Conservation (phyloP, 768 basidiomycete genomes). For the Pholiota microspora region DNA sequence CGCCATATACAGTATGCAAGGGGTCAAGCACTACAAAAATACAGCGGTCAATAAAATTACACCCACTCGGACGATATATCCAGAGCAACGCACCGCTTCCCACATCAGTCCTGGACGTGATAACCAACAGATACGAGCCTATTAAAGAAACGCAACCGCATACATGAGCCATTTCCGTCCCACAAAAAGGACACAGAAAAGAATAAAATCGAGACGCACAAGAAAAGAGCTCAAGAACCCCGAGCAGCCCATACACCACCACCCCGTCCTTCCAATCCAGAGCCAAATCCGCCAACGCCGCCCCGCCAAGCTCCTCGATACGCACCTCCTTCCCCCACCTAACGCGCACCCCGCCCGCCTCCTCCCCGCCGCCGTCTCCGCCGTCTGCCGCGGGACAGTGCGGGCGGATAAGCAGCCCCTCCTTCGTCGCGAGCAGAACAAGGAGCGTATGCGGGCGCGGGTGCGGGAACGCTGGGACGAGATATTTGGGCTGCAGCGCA, state of each 20-base stretch:
- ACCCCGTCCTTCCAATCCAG: constrained; percentile 54
- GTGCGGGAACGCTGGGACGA: constrained; percentile 70
- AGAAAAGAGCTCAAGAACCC: constrained; percentile 69
- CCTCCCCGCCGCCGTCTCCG: constrained; percentile 3
- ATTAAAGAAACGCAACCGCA: constrained; percentile 1
- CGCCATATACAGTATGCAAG: constrained; percentile 57
- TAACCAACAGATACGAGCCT: constrained; percentile 79
- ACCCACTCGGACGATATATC: background rate
- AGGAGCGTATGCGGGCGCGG: constrained; percentile 72
- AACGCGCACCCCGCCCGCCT: constrained; percentile 39
- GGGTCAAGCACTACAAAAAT: constrained; percentile 46
- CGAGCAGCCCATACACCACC: constrained; percentile 74
- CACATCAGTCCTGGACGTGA: constrained; percentile 59
- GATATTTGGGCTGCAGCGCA: constrained; percentile 59
- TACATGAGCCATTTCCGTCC: constrained; percentile 5
- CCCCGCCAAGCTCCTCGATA: constrained; percentile 41
- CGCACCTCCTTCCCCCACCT: constrained; percentile 56
- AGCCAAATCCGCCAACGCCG: background rate
- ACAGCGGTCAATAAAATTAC: no score
- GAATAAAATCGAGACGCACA: constrained; percentile 40
- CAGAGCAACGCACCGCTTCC: constrained; percentile 56
- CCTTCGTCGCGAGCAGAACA: constrained; percentile 52
- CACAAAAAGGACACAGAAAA: background rate
- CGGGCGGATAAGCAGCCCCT: constrained; percentile 69
- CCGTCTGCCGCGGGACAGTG: constrained; percentile 31